Evolutionary conservation across 495 filamentous ascomycete species (phyloP), one percentile per base, ranked within the genome.

Genomic region (Elasticomyces elasticus): DNA sequence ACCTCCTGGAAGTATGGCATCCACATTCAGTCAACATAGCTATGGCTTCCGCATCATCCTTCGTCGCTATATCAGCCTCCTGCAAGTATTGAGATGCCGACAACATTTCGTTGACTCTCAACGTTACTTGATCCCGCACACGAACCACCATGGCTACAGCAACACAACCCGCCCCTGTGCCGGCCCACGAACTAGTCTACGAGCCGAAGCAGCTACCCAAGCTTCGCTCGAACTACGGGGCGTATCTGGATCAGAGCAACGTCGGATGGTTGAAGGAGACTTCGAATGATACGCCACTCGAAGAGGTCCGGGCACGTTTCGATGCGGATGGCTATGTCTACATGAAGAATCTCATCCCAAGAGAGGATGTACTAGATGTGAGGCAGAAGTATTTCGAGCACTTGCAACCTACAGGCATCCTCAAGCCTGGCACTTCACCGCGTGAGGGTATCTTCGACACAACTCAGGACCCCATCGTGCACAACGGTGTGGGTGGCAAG

Each of bases 251-350:
- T 28, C 27, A 30, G 17, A 27, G 22, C 9, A 48, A 15, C 13
- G 54, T 60, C 7, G 63, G 49, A 19, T 61, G 63, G 56, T 56
- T 63, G 60, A 49, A 42, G 33, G 33, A 56, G 19, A 63, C 56
- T 15, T 46, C 51, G 5, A 78, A 56, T 67, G 68, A 1, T 65
- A 77, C 23, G 71, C 74, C 0, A 76, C 79, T 51, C 68, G 78
- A 13, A 68, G 79, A 24, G 74, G 73, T 17, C 77, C 76, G 20
- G 74, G 78, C 61, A 40, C 69, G 79, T 33, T 81, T 77, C 60
- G 51, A 61, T 52, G 63, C 60, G 24, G 56, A 60, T 25, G 60
- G 60, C 17, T 65, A 62, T 47, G 28, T 65, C 4, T 65, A 51
- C 52, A 50, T 65, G 11, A 65, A 65, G 35, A 42, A 49, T 45